Base-by-base conservation (phyloP, 371 early-diverging fungal genomes). In the Lichtheimia hyalospora region DNA sequence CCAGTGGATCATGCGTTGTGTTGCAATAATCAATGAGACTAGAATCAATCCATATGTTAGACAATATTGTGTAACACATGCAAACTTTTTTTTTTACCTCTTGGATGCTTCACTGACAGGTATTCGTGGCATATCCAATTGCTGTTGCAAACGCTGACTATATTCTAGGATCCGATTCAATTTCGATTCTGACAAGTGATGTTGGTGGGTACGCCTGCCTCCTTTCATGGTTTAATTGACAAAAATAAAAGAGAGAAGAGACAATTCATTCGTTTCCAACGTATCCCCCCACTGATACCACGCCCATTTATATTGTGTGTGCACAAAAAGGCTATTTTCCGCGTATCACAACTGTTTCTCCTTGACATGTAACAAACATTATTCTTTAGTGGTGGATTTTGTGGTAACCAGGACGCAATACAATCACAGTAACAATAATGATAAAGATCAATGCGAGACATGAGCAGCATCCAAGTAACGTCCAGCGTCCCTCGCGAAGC, bases 71-170 rank as follows among this genome's bases (percentile, higher is more conserved):
- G 54, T 40, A 18, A 15, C n/a, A 16, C 28, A 23, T 27, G 15
- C 15, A 25, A 27, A 18, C 20, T 48, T 25, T 4, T 15, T 13
- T 3, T 8, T 44, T 42, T 63, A 61, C 68, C 52, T 57, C 27
- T 59, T 18, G 10, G 58, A 39, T 20, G 94, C 94, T 68, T 92
- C 90, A 48, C 91, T 90, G 10, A 94, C 89, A 21, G 89, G 77
- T 28, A 92, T 81, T 39, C 95, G 84, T 7, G 87, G 86, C 60
- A 90, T 77, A 56, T 94, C 93, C 43, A 94, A 82, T 63, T 89
- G 91, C 59, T 90, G 88, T 58, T 81, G 78, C 51, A 94, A 71
- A 5, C 90, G 84, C 70, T 78, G 78, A 68, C 89, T 94, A 67
- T 87, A 82, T 66, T 93, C 91, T 63, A 84, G 49, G 43, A 94